Base-by-base conservation (phyloP, 441 rosid species). In the Croton laevigatus region DNA sequence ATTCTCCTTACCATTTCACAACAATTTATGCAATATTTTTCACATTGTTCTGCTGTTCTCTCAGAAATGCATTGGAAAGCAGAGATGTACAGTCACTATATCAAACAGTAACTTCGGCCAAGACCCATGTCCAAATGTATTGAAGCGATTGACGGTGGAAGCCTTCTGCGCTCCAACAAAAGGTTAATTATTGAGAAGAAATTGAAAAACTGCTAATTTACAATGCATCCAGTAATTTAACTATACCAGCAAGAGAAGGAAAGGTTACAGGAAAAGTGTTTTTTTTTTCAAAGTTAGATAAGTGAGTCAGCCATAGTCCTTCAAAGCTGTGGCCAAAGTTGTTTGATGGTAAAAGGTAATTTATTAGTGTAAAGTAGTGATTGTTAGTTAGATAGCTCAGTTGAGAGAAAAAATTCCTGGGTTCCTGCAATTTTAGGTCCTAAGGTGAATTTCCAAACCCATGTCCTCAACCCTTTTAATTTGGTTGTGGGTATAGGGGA, bases 101-200 rank as follows among this genome's bases (percentile, higher is more conserved):
- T 80, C 99, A 37, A 93, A 93, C 86, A 84, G 80, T 59, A 96
- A 91, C 83, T 96, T 96, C 0, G 98, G 99, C 23, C 78, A 75
- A 65, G 99, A 96, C 65, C 99, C 99, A 27, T 96, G 99, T 77
- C 99, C 99, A 6, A 89, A 88, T 57, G 90, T 89, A 72, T 59
- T 91, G 84, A 96, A 96, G 79, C 83, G 88, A 70, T 81, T 96
- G 78, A 81, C 99, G 0, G 97, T 91, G 12, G 99, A 93, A 86
- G 99, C 98, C 54, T 85, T 91, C 61, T 96, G 99, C 73, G 66
- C 91, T 42, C 93, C 91, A 54, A 82, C 83, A 42, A 79, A 78
- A 75, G 86, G 85, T 71, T 89, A 73, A 76, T 53, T 14, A 48
- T 40, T 40, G 65, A 40, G 32, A 20, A 59, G 44, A 58, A 49